These are phyloP conservation scores for Tubosaeta sp. DNA, from an alignment of 768 basidiomycete species.

Conservation along the genomic window DNA sequence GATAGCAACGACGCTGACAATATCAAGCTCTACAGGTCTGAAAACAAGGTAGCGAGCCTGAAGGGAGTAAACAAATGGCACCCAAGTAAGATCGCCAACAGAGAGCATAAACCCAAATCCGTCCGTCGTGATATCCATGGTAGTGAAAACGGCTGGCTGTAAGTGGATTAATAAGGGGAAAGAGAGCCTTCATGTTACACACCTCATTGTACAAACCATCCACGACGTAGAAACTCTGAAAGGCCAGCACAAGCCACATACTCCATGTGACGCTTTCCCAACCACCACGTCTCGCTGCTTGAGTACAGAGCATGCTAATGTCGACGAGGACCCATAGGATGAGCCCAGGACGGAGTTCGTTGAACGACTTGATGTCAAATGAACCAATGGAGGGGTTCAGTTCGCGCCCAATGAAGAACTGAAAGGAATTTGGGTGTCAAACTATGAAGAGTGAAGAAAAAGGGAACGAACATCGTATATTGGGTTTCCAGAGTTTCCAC, in stretches of 20 bases:
- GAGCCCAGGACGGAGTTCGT: slow-evolving; percentile 52
- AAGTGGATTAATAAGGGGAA: not conserved
- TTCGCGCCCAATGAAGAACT: slow-evolving; percentile 95
- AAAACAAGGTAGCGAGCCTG: slow-evolving; percentile 97
- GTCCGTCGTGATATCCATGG: slow-evolving; percentile 97
- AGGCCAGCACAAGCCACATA: slow-evolving; percentile 83
- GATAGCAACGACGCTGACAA: slow-evolving; percentile 49
- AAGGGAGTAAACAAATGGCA: slow-evolving; percentile 90
- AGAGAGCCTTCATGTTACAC: not conserved
- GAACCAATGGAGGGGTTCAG: slow-evolving; percentile 82
- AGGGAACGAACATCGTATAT: slow-evolving; percentile 79
- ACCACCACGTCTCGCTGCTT: slow-evolving; percentile 74
- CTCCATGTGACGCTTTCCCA: slow-evolving; percentile 72
- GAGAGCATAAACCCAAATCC: slow-evolving; percentile 99
- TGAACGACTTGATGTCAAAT: slow-evolving; percentile 68
- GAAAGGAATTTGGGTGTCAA: slow-evolving; percentile 2
- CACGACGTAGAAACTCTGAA: slow-evolving; percentile 83
- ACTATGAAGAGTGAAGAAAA: not conserved
- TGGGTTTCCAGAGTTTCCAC: slow-evolving; percentile 85
- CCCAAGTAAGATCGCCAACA: slow-evolving; percentile 88
- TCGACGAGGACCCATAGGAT: slow-evolving; percentile 89
- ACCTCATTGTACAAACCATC: slow-evolving; percentile 92
- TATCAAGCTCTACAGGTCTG: slow-evolving; percentile 74
- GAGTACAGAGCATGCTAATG: slow-evolving; percentile 87
- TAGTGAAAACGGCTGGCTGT: slow-evolving; percentile 84